Evolutionary conservation across 2,329 filamentous ascomycete species (phyloP), one percentile per base, ranked within the genome.

Genomic region (Colletotrichum theobromicola): DNA sequence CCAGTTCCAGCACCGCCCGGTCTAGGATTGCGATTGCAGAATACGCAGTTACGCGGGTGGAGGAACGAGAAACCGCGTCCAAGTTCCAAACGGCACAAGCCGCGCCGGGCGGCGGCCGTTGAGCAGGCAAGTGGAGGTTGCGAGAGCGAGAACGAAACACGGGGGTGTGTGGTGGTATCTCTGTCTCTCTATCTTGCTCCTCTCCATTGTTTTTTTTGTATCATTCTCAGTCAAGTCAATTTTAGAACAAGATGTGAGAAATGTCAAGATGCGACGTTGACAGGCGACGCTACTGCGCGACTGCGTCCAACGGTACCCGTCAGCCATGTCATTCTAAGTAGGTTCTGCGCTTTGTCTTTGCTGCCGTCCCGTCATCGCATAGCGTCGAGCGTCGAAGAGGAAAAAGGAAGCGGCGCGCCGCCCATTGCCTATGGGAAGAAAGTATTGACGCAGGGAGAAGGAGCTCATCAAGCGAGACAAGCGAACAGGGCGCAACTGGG

Each of bases 371-470:
- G 35, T 65, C 60, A 58, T 42, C 18, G 62, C 55, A 50, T 21
- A 34, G 67, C 46, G 26, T 15, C 55, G 42, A n/a, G n/a, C 37
- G 15, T 28, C 61, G 24, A 63, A 58, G 63, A 70, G 63, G 24
- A 61, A 62, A 50, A 55, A 28, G 32, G 34, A n/a, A 67, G 55
- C 37, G 32, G 60, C 58, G 55, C 67, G 63, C 26, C n/a, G n/a
- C n/a, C n/a, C 42, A 50, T 21, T 50, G 42, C 42, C 42, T n/a
- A 50, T n/a, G 42, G 42, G 42, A 37, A 42, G 30, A 9, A 34
- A n/a, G 64, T 61, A 32, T 24, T 65, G 67, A 74, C 60, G 71
- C 71, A 74, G 67, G 71, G 71, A 74, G 67, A 53, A 64, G 66
- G 60, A 70, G 70, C n/a, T 70, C 67, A 50, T 50, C 35, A 66